A percentile compares a stretch with the other conserved stretches of the same genome.
Evolutionary conservation across 2,329 filamentous ascomycete genomes (phyloP).

Genomic region (Tolypocladium ovalisporum): DNA sequence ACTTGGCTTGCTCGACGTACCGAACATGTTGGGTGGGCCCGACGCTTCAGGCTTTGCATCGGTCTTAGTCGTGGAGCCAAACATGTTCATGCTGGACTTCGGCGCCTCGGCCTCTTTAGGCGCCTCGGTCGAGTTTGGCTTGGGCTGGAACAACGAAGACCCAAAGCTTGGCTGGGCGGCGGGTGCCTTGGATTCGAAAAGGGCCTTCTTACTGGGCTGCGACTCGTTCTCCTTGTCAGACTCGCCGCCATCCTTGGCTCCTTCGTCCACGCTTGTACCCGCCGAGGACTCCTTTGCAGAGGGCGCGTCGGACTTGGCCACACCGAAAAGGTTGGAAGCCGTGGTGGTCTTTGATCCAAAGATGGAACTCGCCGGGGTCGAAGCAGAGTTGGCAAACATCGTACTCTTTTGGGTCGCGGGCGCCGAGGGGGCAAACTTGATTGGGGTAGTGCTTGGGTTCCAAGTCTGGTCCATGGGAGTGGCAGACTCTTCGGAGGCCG

Average conservation of each 20-base stretch:
- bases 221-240: constrained; percentile 35
- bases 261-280: constrained; percentile 12
- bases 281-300: constrained; percentile 15
- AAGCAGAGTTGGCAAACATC: constrained; percentile 19
- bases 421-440: constrained; percentile 38
- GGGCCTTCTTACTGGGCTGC: constrained; percentile 20
- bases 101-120: constrained; percentile 15
- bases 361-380: constrained; percentile 18
- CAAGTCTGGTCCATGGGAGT: constrained; percentile 26
- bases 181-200: constrained; percentile 19
- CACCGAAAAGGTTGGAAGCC: constrained; percentile 24
- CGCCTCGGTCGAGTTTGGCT: constrained; percentile 17
- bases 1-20: constrained; percentile 7
- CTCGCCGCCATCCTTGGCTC: constrained; percentile 24
- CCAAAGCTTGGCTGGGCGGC: constrained; percentile 17
- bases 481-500: constrained; percentile 13
- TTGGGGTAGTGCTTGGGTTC: constrained; percentile 37
- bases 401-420: constrained; percentile 16
- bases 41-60: constrained; percentile 14
- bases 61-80: constrained; percentile 13
- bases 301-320: constrained; percentile 19
- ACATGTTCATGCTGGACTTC: constrained; percentile 13
- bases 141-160: constrained; percentile 20
- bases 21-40: constrained; percentile 25
- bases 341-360: constrained; percentile 25